phyloP scores from a whole-genome alignment of 2,329 filamentous ascomycete species.

The Beauveria varroae region DNA sequence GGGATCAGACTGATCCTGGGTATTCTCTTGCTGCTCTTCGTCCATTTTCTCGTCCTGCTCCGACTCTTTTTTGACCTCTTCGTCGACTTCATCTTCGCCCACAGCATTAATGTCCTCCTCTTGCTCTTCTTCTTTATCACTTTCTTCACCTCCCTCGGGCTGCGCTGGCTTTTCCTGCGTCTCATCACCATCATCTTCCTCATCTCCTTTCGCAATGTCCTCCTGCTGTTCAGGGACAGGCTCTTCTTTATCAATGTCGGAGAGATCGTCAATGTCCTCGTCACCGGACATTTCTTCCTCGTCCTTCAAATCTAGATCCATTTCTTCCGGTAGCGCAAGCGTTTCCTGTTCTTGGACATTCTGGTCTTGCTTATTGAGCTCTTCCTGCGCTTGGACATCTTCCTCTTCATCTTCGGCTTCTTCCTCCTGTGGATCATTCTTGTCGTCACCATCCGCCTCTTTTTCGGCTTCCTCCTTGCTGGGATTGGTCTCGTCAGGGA shows the following conservation, averaged over 20 bases:
- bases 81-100: slow-evolving; percentile 20
- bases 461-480: slow-evolving; percentile 34
- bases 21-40: slow-evolving; percentile 34
- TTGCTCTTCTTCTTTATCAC: slow-evolving; percentile 30
- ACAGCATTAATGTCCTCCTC: slow-evolving; percentile 48
- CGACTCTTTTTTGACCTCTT: slow-evolving; percentile 23
- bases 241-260: slow-evolving; percentile 36
- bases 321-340: slow-evolving; percentile 78
- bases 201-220: slow-evolving; percentile 28
- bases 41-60: slow-evolving; percentile 23
- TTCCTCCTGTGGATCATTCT: slow-evolving; percentile 36
- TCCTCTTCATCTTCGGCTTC: slow-evolving; percentile 56
- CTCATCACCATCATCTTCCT: slow-evolving; percentile 31
- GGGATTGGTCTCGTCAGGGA: slow-evolving; percentile 51
- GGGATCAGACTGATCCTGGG: slow-evolving; percentile 22
- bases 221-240: slow-evolving; percentile 29
- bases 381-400: slow-evolving; percentile 46
- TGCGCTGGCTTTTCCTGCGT: slow-evolving; percentile 22
- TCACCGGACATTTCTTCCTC: slow-evolving; percentile 49
- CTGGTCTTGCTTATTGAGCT: slow-evolving; percentile 57
- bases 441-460: slow-evolving; percentile 41
- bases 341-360: slow-evolving; percentile 76
- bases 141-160: slow-evolving; percentile 25
- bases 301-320: slow-evolving; percentile 76
- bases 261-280: slow-evolving; percentile 52